A percentile compares a stretch with the other conserved stretches of the same genome.
phyloP scores from a whole-genome alignment of 2,329 filamentous ascomycete genomes.

The Neoscytalidium dimidiatum region DNA sequence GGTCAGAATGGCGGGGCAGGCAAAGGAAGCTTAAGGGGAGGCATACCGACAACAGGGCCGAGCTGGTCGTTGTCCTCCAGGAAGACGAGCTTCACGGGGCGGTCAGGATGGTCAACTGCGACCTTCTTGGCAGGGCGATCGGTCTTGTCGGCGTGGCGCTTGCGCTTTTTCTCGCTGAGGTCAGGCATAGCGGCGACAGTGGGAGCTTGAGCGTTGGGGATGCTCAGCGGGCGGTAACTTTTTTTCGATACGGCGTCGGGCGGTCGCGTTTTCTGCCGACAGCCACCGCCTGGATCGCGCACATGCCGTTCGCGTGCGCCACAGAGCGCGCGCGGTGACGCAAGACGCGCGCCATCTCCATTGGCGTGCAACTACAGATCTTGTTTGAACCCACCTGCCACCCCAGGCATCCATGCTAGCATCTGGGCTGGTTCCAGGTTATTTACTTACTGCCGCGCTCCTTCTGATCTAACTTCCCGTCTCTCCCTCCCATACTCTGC shows the following conservation, averaged over 20 bases:
- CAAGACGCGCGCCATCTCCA: background rate
- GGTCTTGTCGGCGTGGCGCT: conserved; percentile 34
- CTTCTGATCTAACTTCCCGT: background rate
- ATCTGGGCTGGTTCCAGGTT: background rate
- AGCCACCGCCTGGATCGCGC: background rate
- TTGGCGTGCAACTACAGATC: conserved; percentile 13
- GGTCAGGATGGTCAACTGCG: conserved; percentile 39
- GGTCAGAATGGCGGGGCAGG: conserved; percentile 8
- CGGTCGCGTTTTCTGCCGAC: background rate
- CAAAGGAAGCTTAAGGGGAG: background rate
- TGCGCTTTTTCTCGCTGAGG: conserved; percentile 38
- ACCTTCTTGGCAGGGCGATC: conserved; percentile 47
- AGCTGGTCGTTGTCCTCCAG: conserved; percentile 50
- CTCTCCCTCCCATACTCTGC: background rate
- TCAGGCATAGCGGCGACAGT: conserved; percentile 26
- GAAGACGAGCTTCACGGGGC: conserved; percentile 45
- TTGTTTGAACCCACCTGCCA: background rate
- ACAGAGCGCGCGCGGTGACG: background rate
- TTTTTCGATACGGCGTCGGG: background rate
- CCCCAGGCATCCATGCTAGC: background rate
- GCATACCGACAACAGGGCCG: conserved; percentile 53
- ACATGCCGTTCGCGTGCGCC: background rate
- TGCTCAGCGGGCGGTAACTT: background rate
- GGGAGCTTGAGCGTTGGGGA: background rate
- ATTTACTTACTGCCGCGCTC: background rate